Conservation (phyloP, 257 asterid genomes). For the Penstemon davidsonii region DNA sequence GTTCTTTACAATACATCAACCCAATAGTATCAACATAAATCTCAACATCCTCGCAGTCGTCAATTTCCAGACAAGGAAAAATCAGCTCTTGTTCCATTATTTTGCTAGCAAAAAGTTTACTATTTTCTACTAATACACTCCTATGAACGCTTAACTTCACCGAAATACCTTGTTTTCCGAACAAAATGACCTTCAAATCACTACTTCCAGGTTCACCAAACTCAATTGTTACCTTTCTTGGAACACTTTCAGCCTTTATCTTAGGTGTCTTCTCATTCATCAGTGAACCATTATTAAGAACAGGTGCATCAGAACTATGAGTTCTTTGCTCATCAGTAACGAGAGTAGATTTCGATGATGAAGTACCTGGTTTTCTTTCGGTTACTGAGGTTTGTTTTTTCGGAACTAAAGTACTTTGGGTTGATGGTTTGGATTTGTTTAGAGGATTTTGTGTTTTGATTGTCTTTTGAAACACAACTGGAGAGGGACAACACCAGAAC, state of each 20-base stretch:
- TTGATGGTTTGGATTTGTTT: constrained; percentile 55
- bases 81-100: constrained; percentile 58
- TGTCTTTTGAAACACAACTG: constrained; percentile 76
- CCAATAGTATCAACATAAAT: constrained; percentile 89
- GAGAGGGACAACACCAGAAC: constrained; percentile 99
- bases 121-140: constrained; percentile 56
- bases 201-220: constrained; percentile 92
- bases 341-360: constrained; percentile 33
- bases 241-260: constrained; percentile 55
- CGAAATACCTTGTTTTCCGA: constrained; percentile 73
- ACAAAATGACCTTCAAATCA: constrained; percentile 72
- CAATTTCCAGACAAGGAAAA: constrained; percentile 79
- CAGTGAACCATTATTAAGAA: constrained; percentile 33
- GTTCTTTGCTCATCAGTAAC: constrained; percentile 44
- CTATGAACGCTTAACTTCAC: constrained; percentile 92
- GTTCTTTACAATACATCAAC: constrained; percentile 83
- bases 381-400: constrained; percentile 47
- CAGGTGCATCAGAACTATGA: constrained; percentile 43
- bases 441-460: constrained; percentile 52
- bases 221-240: constrained; percentile 80
- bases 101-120: constrained; percentile 58
- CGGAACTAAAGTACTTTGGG: constrained; percentile 33
- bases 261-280: constrained; percentile 47
- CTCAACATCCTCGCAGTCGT: constrained; percentile 93
- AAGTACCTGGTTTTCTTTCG: constrained; percentile 45